These are phyloP conservation scores for Teratosphaeriaceae sp. DNA, from an alignment of 2,329 filamentous ascomycete genomes.

Conservation along the genomic window DNA sequence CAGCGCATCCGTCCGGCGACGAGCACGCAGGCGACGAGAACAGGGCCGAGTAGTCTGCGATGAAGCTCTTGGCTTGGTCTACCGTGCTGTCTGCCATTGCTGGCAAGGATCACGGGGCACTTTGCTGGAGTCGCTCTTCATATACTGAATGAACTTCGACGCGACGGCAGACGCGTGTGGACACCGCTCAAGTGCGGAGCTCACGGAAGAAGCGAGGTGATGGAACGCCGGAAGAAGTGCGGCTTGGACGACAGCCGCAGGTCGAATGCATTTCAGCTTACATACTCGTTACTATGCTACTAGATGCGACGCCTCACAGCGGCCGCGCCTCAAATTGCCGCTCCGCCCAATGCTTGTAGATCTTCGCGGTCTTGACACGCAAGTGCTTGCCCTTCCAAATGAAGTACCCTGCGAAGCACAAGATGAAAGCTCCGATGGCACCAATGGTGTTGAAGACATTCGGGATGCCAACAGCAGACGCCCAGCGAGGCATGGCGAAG, in stretches of 20 bases:
- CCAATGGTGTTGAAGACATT: slow-evolving; percentile 38
- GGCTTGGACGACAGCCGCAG: too few species aligned
- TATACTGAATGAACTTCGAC: too few species aligned
- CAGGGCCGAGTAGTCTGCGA: slow-evolving; percentile 5
- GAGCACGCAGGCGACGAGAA: slow-evolving; percentile 12
- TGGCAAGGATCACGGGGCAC: too few species aligned
- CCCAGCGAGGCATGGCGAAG: slow-evolving; percentile 42
- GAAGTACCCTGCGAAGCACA: slow-evolving; percentile 24
- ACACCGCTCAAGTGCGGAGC: too few species aligned
- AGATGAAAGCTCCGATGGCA: slow-evolving; percentile 28
- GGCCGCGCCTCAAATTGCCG: slow-evolving; percentile 27
- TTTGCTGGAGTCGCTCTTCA: too few species aligned
- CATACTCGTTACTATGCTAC: too few species aligned
- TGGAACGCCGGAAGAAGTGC: too few species aligned
- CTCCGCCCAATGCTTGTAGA: slow-evolving; percentile 31
- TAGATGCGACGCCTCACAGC: too few species aligned
- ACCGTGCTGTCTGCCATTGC: slow-evolving; percentile 1
- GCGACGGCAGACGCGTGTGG: too few species aligned
- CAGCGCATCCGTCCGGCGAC: neutral
- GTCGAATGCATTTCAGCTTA: too few species aligned
- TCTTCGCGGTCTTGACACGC: slow-evolving; percentile 25
- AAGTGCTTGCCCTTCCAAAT: slow-evolving; percentile 32
- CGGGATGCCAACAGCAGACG: slow-evolving; percentile 31
- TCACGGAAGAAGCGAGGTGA: too few species aligned
- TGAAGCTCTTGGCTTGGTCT: slow-evolving; percentile 9